Conservation (phyloP, 495 filamentous ascomycete species). For the Sphaerosporella brunnea region DNA sequence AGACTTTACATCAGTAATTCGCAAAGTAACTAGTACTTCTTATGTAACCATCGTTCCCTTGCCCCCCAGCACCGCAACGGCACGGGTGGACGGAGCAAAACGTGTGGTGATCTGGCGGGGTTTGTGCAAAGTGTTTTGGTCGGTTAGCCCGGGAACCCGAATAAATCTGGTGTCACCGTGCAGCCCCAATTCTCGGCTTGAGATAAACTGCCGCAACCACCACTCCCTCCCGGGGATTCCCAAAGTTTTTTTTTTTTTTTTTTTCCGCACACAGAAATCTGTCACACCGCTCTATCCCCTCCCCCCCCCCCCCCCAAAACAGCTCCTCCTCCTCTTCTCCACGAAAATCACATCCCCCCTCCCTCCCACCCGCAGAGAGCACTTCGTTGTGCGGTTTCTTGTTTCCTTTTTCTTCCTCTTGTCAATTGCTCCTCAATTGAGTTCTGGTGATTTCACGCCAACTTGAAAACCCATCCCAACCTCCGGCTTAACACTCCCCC, state of each 20-base stretch:
- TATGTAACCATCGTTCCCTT: no score
- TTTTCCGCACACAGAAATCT: no score
- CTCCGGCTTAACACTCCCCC: no score
- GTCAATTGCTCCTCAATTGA: not conserved
- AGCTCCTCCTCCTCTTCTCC: not conserved
- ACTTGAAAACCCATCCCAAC: no score
- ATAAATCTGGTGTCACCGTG: no score
- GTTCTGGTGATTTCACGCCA: not conserved
- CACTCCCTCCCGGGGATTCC: not conserved
- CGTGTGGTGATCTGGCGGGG: not conserved
- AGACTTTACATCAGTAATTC: no score
- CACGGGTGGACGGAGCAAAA: conserved; percentile 1
- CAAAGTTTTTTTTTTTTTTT: not conserved
- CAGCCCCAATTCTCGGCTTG: no score
- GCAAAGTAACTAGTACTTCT: no score
- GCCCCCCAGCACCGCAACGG: no score
- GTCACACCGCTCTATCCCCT: no score
- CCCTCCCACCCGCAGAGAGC: not conserved
- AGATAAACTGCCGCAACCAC: not conserved
- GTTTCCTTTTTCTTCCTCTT: conserved; percentile 1
- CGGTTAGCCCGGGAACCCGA: conserved; percentile 4
- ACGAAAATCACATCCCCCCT: not conserved
- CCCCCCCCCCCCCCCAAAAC: not conserved
- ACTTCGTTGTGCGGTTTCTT: not conserved
- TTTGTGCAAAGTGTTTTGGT: no score